Evolutionary conservation across 176 grass and related monocot species (phyloP).

Genomic region (Carex cristatella): DNA sequence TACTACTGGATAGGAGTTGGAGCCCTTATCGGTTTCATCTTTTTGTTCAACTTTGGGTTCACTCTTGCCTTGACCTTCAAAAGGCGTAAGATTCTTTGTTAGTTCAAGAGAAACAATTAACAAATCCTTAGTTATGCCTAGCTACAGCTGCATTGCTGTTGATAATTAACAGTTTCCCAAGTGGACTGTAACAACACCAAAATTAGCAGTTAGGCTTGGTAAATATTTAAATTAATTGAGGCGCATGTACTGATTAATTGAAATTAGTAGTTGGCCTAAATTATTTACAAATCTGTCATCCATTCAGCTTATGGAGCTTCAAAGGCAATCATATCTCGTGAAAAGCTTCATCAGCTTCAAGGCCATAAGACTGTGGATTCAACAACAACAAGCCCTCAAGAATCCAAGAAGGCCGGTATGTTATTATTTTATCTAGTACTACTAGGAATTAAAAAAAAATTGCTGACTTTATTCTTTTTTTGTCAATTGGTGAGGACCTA

Average conservation of each 20-base stretch:
- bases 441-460: background rate
- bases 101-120: background rate
- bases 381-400: slow-evolving; percentile 1
- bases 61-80: slow-evolving; percentile 52
- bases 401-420: background rate
- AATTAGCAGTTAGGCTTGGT: background rate
- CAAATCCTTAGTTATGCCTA: background rate
- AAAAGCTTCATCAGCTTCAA: slow-evolving; percentile 20
- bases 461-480: background rate
- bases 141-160: background rate
- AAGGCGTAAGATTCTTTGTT: slow-evolving; percentile 33
- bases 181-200: background rate
- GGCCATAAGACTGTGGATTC: background rate
- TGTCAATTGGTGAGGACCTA: background rate
- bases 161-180: background rate
- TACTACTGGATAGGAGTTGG: slow-evolving; percentile 78
- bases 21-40: slow-evolving; percentile 53
- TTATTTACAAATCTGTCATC: background rate
- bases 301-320: slow-evolving; percentile 17
- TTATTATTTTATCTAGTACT: background rate
- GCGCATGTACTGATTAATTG: background rate
- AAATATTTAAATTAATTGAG: background rate
- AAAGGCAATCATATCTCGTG: slow-evolving; percentile 12
- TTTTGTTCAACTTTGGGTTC: slow-evolving; percentile 64
- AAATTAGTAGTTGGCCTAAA: background rate